phyloP scores from a whole-genome alignment of 2,329 filamentous ascomycete species.

The Cercospora sp. region DNA sequence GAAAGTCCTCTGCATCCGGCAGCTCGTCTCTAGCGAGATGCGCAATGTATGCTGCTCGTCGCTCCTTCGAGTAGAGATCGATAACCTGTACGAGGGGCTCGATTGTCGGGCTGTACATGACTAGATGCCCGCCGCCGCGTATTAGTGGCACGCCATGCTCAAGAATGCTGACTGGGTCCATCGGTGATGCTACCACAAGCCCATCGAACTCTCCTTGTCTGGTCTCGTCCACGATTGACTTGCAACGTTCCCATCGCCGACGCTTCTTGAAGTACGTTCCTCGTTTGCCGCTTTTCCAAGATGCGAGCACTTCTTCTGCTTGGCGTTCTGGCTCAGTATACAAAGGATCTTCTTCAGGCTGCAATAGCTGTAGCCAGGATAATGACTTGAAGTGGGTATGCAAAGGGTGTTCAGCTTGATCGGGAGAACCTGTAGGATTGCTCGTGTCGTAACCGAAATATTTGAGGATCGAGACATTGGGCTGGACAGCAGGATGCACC shows the following conservation, averaged over 20 bases:
- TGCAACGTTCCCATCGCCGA: slow-evolving; percentile 73
- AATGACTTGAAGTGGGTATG: slow-evolving; percentile 77
- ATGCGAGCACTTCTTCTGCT: slow-evolving; percentile 61
- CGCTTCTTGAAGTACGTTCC: slow-evolving; percentile 88
- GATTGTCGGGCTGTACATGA: slow-evolving; percentile 78
- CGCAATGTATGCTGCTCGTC: slow-evolving; percentile 72
- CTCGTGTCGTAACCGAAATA: slow-evolving; percentile 86
- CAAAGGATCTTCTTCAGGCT: slow-evolving; percentile 71
- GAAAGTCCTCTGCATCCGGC: slow-evolving; percentile 66
- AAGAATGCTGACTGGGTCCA: slow-evolving; percentile 78
- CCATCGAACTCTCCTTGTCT: slow-evolving; percentile 78
- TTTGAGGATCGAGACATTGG: slow-evolving; percentile 82
- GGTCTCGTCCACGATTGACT: slow-evolving; percentile 71
- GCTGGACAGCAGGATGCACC: slow-evolving; percentile 78
- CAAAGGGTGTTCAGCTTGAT: slow-evolving; percentile 66
- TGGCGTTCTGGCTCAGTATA: slow-evolving; percentile 68
- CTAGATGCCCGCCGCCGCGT: slow-evolving; percentile 77
- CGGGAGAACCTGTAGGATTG: slow-evolving; percentile 52
- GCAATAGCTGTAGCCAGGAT: slow-evolving; percentile 87
- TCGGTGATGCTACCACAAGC: slow-evolving; percentile 75
- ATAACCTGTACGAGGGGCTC: slow-evolving; percentile 76
- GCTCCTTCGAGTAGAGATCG: slow-evolving; percentile 80
- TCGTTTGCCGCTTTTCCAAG: slow-evolving; percentile 78
- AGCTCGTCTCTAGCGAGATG: slow-evolving; percentile 34
- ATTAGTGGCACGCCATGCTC: slow-evolving; percentile 76